Evolutionary conservation across 192 early-diverging fungal genomes (phyloP), one percentile per base, ranked within the genome.

Genomic region (Bifiguratus adelaidae): DNA sequence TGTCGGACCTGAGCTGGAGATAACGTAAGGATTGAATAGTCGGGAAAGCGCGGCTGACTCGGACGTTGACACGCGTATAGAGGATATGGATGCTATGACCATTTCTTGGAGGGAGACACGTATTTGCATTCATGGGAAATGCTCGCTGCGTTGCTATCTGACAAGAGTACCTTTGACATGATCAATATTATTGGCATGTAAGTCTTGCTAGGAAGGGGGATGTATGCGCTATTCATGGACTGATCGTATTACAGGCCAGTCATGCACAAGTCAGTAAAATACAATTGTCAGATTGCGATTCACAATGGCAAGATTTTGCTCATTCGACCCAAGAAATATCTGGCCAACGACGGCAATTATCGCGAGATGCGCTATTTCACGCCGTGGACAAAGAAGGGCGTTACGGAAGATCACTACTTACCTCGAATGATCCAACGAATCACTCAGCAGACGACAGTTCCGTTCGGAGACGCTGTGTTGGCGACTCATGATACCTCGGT

Each of bases 341-440:
- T 99, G 55, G 96, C 96, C 15, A 96, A 97, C 53, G 95, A 97
- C 56, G 94, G 95, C 15, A 97, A 97, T 59, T 99, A 99, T 66
- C 84, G 94, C 24, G 96, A 99, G 61, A 47, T 83, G 65, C 68
- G 96, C 27, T 99, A 92, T 84, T 99, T 99, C 62, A 74, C 86
- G 0, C 67, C 85, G 4, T 99, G 95, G 94, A 70, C 57, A 11
- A 76, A 81, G 42, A 34, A 42, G 4, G 61, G 74, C 5, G 46
- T 60, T 3, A 61, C 85, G 0, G 95, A 97, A 55, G 76, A 90
- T 9, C 76, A 83, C 53, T 76, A 74, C 44, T 58, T 99, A 34
- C 96, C 96, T 23, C 55, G 73, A 3, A 80, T 85, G 44, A 85
- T 99, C 32, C 61, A 75, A n/a, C 70, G 67, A 15, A 68, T 95